Evolutionary conservation across 83 land plant species (phyloP), one percentile per base, ranked within the genome.

Genomic region (Diphasiastrum complanatum): DNA sequence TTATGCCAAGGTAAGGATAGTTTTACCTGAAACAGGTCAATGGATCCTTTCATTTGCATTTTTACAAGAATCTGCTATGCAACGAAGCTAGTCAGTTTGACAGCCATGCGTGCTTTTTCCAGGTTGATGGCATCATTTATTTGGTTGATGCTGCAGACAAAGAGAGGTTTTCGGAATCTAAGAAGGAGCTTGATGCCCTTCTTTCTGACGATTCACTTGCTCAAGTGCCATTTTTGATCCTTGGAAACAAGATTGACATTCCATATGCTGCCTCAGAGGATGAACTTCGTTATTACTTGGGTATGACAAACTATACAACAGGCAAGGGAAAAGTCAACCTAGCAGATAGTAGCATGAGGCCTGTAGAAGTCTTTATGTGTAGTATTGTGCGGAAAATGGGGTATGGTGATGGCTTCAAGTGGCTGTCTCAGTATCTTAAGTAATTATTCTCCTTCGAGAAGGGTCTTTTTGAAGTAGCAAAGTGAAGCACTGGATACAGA

Each of bases 371-470:
- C 31, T 67, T 67, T 49, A 67, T 67, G 70, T 67, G 70, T 49
- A 67, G 70, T 61, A 61, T 67, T 31, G 70, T 67, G 14, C 70
- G 70, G 34, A 67, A 67, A 49, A 67, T 67, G 70, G 70, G 70
- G 0, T 67, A 67, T 45, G 70, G 70, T n/a, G 70, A 67, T 24
- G 70, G 70, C 48, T 31, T 67, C 69, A 67, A 60, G 32, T 67
- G 70, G 70, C 33, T 67, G 68, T 67, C 69, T 3, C 70, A 67
- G 29, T 67, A 67, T 69, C 61, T 67, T 41, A 67, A 67, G 70
- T 67, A 40, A 51, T n/a, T n/a, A n/a, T n/a, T n/a, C n/a, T n/a
- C n/a, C n/a, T n/a, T n/a, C n/a, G n/a, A n/a, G n/a, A n/a, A n/a
- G n/a, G n/a, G n/a, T n/a, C n/a, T n/a, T n/a, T n/a, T n/a, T n/a